Evolutionary conservation across 257 asterid species (phyloP).

Genomic region (Fraxinus quadrangulata): DNA sequence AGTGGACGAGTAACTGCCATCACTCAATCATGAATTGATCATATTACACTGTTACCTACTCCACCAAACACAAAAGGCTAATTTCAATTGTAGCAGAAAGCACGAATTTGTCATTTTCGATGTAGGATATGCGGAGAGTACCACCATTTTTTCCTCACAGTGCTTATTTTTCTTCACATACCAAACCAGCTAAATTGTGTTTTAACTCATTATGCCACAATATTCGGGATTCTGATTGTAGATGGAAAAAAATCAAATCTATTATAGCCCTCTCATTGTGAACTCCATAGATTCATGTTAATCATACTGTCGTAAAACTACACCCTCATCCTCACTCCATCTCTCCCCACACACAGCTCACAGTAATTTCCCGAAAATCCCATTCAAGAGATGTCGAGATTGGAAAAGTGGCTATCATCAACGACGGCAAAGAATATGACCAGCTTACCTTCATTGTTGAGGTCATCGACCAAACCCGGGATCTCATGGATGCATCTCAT

Average conservation of each 20-base stretch:
- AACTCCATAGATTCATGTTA: neutral
- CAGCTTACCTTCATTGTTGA: slow-evolving; percentile 84
- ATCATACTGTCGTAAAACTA: neutral
- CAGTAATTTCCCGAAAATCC: slow-evolving; percentile 38
- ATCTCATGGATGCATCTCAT: slow-evolving; percentile 90
- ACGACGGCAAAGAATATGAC: slow-evolving; percentile 85
- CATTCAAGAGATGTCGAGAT: slow-evolving; percentile 96
- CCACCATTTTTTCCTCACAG: neutral
- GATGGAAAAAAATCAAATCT: neutral
- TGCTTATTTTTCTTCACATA: neutral
- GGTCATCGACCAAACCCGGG: slow-evolving; percentile 71
- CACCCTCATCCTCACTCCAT: neutral
- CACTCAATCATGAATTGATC: neutral
- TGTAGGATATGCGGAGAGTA: neutral
- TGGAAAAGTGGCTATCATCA: slow-evolving; percentile 86
- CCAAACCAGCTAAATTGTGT: neutral
- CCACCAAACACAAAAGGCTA: neutral
- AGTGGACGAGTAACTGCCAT: neutral
- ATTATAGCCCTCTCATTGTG: neutral
- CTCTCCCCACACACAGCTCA: neutral
- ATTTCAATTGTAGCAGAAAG: neutral
- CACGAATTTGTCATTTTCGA: neutral
- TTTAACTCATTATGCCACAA: neutral
- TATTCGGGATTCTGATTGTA: neutral
- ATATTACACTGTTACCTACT: neutral